A percentile compares a stretch with the other conserved stretches of the same genome.
Conservation (phyloP, 352 stramenopile species). For the Phytophthora fragariae region DNA sequence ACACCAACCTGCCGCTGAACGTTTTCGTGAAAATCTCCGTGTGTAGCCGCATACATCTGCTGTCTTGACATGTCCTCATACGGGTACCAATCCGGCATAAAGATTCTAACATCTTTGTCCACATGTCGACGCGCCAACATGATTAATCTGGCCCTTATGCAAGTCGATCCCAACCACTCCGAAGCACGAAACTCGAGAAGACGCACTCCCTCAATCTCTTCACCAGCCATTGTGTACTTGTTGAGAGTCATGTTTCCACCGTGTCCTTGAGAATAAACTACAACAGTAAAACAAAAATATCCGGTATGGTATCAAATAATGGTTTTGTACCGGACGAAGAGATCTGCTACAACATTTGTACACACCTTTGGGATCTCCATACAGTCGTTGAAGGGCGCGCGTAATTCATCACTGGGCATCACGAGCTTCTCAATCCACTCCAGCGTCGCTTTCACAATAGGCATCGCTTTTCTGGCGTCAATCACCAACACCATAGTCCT, state of each 20-base stretch:
- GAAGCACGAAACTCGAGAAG: constrained; percentile 11
- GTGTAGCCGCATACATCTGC: neutral
- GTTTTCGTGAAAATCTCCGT: constrained; percentile 6
- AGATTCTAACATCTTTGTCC: neutral
- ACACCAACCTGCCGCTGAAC: constrained; percentile 1
- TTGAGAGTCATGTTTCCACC: constrained; percentile 15
- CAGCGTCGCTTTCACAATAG: neutral
- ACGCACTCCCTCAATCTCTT: constrained; percentile 12
- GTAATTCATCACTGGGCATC: neutral
- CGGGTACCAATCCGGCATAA: constrained; percentile 9
- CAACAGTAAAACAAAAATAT: constrained; percentile 11
- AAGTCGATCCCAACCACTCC: constrained; percentile 11
- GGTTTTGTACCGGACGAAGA: neutral
- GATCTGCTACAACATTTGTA: constrained; percentile 4
- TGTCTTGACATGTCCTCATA: neutral
- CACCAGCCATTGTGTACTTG: neutral
- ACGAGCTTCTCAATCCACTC: neutral
- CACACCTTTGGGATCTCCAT: constrained; percentile 5
- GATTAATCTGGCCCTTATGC: constrained; percentile 6
- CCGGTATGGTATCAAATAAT: neutral
- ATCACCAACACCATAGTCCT: constrained; percentile 3
- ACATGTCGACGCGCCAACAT: neutral
- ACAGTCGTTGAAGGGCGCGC: neutral
- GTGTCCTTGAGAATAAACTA: neutral
- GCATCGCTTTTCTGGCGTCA: constrained; percentile 4